These are phyloP conservation scores for Blastosporella zonata DNA, from an alignment of 1,284 basidiomycete genomes.

Conservation along the genomic window DNA sequence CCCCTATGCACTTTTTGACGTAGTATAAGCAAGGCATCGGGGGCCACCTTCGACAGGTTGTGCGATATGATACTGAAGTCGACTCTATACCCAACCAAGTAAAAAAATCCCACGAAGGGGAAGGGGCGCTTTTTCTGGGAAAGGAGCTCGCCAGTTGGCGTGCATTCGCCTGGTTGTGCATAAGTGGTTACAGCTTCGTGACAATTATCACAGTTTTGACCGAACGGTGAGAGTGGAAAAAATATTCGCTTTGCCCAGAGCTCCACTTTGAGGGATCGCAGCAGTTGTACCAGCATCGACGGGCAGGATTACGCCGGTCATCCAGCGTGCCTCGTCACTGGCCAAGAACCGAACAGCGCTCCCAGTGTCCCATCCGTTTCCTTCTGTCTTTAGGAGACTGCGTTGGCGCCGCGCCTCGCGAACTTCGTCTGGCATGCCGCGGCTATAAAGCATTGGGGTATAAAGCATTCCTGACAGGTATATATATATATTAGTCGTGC, in stretches of 20 bases:
- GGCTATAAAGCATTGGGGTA: conserved; percentile 36
- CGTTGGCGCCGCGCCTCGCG: conserved; percentile 31
- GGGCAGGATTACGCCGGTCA: conserved; percentile 35
- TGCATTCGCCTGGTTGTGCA: background rate
- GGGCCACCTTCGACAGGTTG: too few species aligned
- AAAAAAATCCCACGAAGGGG: too few species aligned
- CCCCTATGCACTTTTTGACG: too few species aligned
- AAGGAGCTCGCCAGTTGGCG: too few species aligned
- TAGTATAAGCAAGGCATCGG: too few species aligned
- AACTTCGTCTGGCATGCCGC: conserved; percentile 31
- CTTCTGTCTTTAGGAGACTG: conserved; percentile 36
- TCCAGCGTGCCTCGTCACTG: conserved; percentile 39
- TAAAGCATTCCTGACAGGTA: conserved; percentile 28
- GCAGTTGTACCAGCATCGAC: conserved; percentile 39
- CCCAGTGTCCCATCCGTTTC: conserved; percentile 39
- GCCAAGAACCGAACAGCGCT: conserved; percentile 36
- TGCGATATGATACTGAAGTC: too few species aligned
- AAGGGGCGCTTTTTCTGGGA: too few species aligned
- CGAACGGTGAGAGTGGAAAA: conserved; percentile 3
- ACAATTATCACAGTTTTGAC: conserved; percentile 8
- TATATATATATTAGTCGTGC: background rate
- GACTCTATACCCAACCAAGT: too few species aligned
- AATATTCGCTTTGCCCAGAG: conserved; percentile 7
- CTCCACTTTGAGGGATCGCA: conserved; percentile 15
- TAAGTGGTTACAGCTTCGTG: too few species aligned